These are phyloP conservation scores for Pythium scleroteichum DNA, from an alignment of 352 stramenopile genomes.

Conservation along the genomic window DNA sequence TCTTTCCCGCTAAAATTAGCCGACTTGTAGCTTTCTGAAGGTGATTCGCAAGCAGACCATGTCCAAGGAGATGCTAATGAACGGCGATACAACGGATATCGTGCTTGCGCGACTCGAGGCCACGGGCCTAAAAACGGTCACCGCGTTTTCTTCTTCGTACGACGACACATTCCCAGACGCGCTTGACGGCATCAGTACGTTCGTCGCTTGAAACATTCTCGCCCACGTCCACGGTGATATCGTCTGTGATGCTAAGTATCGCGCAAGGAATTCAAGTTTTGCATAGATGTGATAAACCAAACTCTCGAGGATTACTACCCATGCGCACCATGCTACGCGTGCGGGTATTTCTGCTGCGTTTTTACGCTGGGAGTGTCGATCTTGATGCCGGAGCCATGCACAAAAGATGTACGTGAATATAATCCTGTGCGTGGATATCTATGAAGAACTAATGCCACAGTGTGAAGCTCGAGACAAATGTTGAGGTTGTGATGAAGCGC, in stretches of 20 bases:
- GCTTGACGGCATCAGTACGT: conserved; percentile 68
- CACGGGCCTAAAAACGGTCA: conserved; percentile 49
- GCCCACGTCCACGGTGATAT: neutral
- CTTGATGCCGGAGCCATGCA: conserved; percentile 63
- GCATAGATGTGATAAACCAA: conserved; percentile 76
- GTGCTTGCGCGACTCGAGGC: conserved; percentile 57
- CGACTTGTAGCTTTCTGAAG: neutral
- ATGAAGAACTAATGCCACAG: neutral
- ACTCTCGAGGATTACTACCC: conserved; percentile 73
- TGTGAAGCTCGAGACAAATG: conserved; percentile 55
- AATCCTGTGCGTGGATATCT: conserved; percentile 3
- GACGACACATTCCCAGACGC: conserved; percentile 52
- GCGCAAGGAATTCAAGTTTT: conserved; percentile 75
- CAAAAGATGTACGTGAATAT: conserved; percentile 42
- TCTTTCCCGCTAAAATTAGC: conserved; percentile 15
- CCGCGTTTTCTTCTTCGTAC: conserved; percentile 56
- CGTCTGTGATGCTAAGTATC: conserved; percentile 39
- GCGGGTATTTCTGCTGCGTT: conserved; percentile 70
- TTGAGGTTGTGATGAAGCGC: conserved; percentile 59
- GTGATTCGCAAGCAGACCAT: conserved; percentile 28
- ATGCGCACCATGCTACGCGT: conserved; percentile 69
- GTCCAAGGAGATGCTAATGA: conserved; percentile 65
- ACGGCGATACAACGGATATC: conserved; percentile 44
- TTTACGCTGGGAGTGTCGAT: conserved; percentile 61
- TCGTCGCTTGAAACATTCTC: neutral